Base-by-base conservation (phyloP, 345 rosid species). In the Gossypium australe region DNA sequence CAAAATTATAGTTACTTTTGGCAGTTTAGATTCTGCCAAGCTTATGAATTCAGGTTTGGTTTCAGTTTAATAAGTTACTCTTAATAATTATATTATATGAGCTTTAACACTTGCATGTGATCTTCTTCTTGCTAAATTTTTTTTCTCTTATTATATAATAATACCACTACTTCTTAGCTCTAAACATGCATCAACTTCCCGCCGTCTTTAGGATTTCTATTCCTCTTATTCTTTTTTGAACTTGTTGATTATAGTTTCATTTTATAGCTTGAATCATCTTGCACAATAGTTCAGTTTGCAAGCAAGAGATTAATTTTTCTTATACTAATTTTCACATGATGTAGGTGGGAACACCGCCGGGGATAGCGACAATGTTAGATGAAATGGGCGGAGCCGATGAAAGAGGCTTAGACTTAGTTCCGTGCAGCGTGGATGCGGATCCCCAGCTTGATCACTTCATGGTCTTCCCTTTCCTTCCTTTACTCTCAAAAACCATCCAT, bases 401-500 rank as follows among this genome's bases (percentile, higher is more conserved):
- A 34, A 34, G 41, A 34, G 41, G 41, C 41, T 5, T 34, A 34
- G 7, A 34, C 41, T 34, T 75, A 22, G 77, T 56, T 73, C 70
- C 85, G 2, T 62, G 77, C 8, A 80, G 79, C 86, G 77, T 80
- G 1, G 97, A 90, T 71, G 87, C 87, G 71, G 97, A 94, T 86
- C 98, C 91, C 67, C 94, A 90, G 86, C 98, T 94, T 70, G 97
- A 94, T 81, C 89, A 89, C 81, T 94, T 94, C 86, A 92, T 94
- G 97, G 98, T 94, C 63, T 81, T 79, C 55, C 34, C 34, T 59
- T 22, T 17, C 38, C 9, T 6, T 17, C 10, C 14, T 11, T 3
- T 75, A 59, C 13, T 27, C 13, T 17, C 2, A 7, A 7, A 6
- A 6, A 7, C 16, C 67, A 45, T 11, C 49, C 49, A 47, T 47